Evolutionary conservation across 2,329 filamentous ascomycete genomes (phyloP).

Genomic region (Hirsutella rhossiliensis): DNA sequence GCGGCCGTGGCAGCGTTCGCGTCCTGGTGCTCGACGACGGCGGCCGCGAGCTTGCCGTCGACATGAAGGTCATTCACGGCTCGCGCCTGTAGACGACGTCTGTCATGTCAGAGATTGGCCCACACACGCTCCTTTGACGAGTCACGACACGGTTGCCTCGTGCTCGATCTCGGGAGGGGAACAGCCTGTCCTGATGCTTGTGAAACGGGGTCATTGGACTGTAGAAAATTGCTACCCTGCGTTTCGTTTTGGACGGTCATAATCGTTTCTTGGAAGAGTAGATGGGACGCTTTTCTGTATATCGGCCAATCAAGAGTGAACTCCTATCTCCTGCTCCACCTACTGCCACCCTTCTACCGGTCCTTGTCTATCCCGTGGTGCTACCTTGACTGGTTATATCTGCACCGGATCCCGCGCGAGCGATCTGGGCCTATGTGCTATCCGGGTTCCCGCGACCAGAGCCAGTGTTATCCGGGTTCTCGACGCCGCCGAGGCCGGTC

Average conservation of each 20-base stretch:
- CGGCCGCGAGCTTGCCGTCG: slow-evolving; percentile 88
- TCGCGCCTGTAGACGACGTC: slow-evolving; percentile 43
- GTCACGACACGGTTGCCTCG: slow-evolving; percentile 1
- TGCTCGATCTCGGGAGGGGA: not conserved
- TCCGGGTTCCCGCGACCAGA: not conserved
- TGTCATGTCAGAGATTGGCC: not conserved
- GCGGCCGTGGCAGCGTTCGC: slow-evolving; percentile 85
- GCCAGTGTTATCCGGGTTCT: not conserved
- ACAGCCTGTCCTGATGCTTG: slow-evolving; percentile 9
- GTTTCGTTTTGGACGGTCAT: slow-evolving; percentile 9
- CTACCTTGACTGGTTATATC: no score
- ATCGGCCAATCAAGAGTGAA: no score
- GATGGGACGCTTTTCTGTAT: no score
- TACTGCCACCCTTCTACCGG: no score
- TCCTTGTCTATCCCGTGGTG: no score
- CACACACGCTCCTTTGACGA: slow-evolving; percentile 4
- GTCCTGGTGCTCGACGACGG: slow-evolving; percentile 92
- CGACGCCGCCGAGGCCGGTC: not conserved
- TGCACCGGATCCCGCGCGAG: no score
- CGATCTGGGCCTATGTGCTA: slow-evolving; percentile 1
- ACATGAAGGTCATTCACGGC: slow-evolving; percentile 96
- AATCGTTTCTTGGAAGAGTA: not conserved
- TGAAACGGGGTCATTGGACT: slow-evolving; percentile 12
- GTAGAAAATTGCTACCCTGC: slow-evolving; percentile 10
- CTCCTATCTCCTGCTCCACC: no score